Conservation (phyloP, 2,329 filamentous ascomycete species). For the Monilinia laxa region DNA sequence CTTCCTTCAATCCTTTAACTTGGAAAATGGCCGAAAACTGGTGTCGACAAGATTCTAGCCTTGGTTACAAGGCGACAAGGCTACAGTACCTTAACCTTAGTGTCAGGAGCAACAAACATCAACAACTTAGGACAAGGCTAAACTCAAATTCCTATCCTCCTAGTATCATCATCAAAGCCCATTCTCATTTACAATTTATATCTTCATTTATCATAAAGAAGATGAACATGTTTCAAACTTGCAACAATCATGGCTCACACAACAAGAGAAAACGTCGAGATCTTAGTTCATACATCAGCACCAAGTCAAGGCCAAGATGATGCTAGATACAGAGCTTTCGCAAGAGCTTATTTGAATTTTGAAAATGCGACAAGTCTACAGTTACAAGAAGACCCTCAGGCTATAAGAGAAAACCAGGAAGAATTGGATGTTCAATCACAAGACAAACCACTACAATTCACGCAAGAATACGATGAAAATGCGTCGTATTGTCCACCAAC, state of each 20-base stretch:
- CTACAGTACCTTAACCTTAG: no score
- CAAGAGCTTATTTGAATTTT: conserved; percentile 39
- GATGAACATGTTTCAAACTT: conserved; percentile 3
- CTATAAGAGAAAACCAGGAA: neutral
- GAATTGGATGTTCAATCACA: conserved; percentile 39
- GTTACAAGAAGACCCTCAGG: conserved; percentile 19
- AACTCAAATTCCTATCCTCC: neutral
- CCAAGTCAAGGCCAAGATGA: conserved; percentile 40
- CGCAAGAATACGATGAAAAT: conserved; percentile 31
- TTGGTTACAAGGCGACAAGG: no score
- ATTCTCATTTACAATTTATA: neutral
- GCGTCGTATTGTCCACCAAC: conserved; percentile 30
- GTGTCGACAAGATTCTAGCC: no score
- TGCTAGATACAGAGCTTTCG: conserved; percentile 38
- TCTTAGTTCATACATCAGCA: conserved; percentile 39
- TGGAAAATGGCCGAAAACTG: no score
- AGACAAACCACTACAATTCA: conserved; percentile 27
- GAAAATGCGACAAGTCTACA: conserved; percentile 27
- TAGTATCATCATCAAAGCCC: no score
- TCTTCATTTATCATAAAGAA: neutral
- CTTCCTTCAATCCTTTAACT: no score
- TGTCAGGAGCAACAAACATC: neutral
- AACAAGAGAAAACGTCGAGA: conserved; percentile 36
- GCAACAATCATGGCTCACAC: conserved; percentile 28
- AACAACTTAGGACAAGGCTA: neutral